phyloP scores from a whole-genome alignment of 495 filamentous ascomycete genomes.

The Cryomyces antarcticus region DNA sequence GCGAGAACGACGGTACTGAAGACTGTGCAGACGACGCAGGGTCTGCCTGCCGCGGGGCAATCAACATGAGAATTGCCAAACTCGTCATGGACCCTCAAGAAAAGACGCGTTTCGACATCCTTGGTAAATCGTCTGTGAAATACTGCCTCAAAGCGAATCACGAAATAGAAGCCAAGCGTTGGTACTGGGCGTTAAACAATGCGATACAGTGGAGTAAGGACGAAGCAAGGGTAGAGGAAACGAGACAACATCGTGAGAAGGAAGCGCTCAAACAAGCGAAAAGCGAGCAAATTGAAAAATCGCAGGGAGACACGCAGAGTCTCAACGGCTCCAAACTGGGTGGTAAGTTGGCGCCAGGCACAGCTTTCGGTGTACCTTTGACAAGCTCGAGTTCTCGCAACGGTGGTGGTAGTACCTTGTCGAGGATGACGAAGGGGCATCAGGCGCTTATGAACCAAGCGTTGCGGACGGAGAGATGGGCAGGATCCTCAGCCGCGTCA shows the following conservation, averaged over 20 bases:
- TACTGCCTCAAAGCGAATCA: constrained; percentile 96
- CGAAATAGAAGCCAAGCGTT: constrained; percentile 75
- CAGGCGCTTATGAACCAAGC: constrained; percentile 39
- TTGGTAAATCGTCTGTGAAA: constrained; percentile 95
- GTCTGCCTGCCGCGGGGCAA: constrained; percentile 84
- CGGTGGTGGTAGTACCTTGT: constrained; percentile 24
- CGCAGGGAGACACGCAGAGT: constrained; percentile 30
- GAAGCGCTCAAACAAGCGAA: constrained; percentile 61
- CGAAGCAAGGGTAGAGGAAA: constrained; percentile 78
- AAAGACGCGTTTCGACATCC: constrained; percentile 91
- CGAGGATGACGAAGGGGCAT: constrained; percentile 34
- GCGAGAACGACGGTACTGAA: not conserved
- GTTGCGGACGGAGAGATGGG: constrained; percentile 29
- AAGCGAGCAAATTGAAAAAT: constrained; percentile 33
- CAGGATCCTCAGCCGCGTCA: constrained; percentile 25
- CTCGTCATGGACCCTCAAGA: constrained; percentile 91
- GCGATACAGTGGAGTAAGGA: constrained; percentile 97
- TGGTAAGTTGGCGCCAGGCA: constrained; percentile 8
- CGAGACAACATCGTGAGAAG: constrained; percentile 45
- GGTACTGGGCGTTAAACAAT: constrained; percentile 98
- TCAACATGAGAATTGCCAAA: constrained; percentile 93
- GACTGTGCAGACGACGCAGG: constrained; percentile 53
- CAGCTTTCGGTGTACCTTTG: constrained; percentile 24
- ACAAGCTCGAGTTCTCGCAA: constrained; percentile 20
- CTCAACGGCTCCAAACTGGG: constrained; percentile 9